phyloP scores from a whole-genome alignment of 441 rosid species.

The Eruca vesicaria region DNA sequence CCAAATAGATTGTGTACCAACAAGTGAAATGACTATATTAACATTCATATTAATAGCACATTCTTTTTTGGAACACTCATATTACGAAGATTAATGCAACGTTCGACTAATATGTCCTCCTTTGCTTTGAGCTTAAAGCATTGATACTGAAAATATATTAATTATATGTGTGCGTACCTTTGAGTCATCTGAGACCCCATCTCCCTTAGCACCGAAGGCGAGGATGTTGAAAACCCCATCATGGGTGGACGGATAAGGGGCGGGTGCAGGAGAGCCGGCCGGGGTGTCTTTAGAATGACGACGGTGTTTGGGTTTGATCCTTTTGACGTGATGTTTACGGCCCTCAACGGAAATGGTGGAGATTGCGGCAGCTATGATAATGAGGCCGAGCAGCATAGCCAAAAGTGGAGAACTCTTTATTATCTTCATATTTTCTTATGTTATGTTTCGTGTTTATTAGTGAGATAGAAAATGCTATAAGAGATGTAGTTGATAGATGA shows the following conservation, averaged over 20 bases:
- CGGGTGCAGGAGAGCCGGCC: conserved; percentile 21
- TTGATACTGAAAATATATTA: background rate
- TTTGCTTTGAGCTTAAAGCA: background rate
- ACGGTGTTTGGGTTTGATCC: conserved; percentile 27
- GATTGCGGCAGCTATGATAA: conserved; percentile 24
- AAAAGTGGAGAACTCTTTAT: conserved; percentile 21
- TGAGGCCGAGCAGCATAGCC: conserved; percentile 25
- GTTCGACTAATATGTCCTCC: background rate
- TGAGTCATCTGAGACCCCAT: conserved; percentile 38
- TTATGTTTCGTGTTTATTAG: conserved; percentile 3
- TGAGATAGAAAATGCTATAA: background rate
- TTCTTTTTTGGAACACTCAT: too few species aligned
- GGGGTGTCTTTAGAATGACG: conserved; percentile 26
- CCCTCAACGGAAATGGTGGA: conserved; percentile 35
- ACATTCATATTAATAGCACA: background rate
- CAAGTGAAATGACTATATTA: background rate
- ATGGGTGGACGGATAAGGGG: conserved; percentile 15
- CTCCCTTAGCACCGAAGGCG: conserved; percentile 35
- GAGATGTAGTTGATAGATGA: conserved; percentile 1
- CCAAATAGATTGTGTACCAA: background rate
- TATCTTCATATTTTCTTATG: conserved; percentile 21
- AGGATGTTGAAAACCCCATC: conserved; percentile 28
- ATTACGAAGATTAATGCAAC: background rate
- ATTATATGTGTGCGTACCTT: conserved; percentile 8
- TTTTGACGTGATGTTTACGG: conserved; percentile 32